Conservation (phyloP, 2,329 filamentous ascomycete species). For the Alternaria atra region DNA sequence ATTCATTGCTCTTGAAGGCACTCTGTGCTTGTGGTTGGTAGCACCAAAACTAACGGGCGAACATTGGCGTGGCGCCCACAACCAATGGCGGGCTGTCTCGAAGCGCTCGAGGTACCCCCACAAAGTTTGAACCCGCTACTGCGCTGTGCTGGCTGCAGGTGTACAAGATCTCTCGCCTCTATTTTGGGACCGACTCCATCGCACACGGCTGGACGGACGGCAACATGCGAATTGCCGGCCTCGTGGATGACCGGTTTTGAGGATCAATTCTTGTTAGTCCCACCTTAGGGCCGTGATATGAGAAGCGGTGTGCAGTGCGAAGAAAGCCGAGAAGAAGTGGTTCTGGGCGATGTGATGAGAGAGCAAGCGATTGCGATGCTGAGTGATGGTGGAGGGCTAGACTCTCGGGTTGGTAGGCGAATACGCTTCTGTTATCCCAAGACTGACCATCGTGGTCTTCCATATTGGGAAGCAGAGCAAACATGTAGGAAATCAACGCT, state of each 20-base stretch:
- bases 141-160: slow-evolving; percentile 32
- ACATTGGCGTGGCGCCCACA: slow-evolving; percentile 27
- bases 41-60: slow-evolving; percentile 25
- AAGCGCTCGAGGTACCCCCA: slow-evolving; percentile 42
- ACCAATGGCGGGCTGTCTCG: slow-evolving; percentile 38
- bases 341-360: slow-evolving; percentile 19
- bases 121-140: slow-evolving; percentile 26
- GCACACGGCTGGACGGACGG: slow-evolving; percentile 11
- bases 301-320: slow-evolving; percentile 32
- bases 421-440: not conserved
- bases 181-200: slow-evolving; percentile 33
- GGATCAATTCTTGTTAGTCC: slow-evolving; percentile 22
- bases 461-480: slow-evolving; percentile 22
- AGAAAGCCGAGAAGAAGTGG: slow-evolving; percentile 18
- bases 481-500: slow-evolving; percentile 11
- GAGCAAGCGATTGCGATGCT: slow-evolving; percentile 13
- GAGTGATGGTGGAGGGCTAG: slow-evolving; percentile 20
- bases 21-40: slow-evolving; percentile 45
- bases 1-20: slow-evolving; percentile 32
- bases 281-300: slow-evolving; percentile 41
- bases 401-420: not conserved
- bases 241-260: slow-evolving; percentile 20
- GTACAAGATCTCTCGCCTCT: slow-evolving; percentile 32
- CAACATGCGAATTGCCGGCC: slow-evolving; percentile 17
- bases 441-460: slow-evolving; percentile 19